Evolutionary conservation across 2,329 filamentous ascomycete genomes (phyloP), one percentile per base, ranked within the genome.

Genomic region (Sclerotinia glacialis): DNA sequence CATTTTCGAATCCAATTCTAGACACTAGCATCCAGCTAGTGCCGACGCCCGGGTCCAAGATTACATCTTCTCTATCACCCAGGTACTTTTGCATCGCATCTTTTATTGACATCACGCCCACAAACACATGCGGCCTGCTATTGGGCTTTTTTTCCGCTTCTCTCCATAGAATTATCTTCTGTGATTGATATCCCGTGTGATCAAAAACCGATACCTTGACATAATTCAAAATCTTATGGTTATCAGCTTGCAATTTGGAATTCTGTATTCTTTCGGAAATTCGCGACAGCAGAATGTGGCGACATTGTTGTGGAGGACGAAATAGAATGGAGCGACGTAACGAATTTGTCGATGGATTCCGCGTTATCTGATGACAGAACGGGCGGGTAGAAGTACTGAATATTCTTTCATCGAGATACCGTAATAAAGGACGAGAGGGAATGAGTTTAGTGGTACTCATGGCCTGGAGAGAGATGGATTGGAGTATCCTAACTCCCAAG

Each of bases 21-120:
- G 58, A 28, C n/a, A 61, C 44, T 21, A 61, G 44, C 58, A 61
- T 61, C 58, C 58, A 61, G 31, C 58, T 61, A 8, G 58, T 61
- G 12, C 31, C 58, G 3, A 5, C 28, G 2, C 58, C 58, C 1
- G 58, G 58, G 16, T 49, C 44, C 44, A 49, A 26, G 4, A 49
- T 4, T 7, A 21, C 14, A 8, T 37, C 16, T 12, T 37, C 16
- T 37, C 44, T 37, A 7, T 49, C n/a, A 21, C 44, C 23, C 21
- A 61, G 44, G n/a, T 49, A 61, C 16, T 26, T 18, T 12, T 50
- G 37, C 44, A 61, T 61, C 14, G 8, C 58, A 18, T 37, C 8
- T 18, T 14, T 21, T 7, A 61, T 40, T 47, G 58, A 2, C 58
- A 49, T 61, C 16, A 61, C 58, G 16, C 44, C 58, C 14, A 49